Evolutionary conservation across 352 stramenopile genomes (phyloP).

Genomic region (Phytophthora macrochlamydospora): DNA sequence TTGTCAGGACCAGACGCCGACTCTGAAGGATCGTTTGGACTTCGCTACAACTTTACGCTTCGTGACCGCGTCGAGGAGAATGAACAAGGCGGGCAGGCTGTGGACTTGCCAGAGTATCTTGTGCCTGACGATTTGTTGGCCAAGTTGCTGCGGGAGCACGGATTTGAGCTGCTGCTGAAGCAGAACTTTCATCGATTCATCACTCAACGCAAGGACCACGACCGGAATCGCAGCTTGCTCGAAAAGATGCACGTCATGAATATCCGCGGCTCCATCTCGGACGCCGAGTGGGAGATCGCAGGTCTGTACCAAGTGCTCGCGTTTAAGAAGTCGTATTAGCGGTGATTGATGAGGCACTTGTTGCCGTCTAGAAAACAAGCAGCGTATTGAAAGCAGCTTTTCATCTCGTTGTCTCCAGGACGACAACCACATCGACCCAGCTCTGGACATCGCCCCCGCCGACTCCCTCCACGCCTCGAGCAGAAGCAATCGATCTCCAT

Average conservation of each 20-base stretch:
- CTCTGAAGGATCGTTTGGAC: conserved; percentile 67
- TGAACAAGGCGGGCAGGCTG: conserved; percentile 62
- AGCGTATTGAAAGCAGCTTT: no score
- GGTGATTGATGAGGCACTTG: neutral
- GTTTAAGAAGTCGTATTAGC: conserved; percentile 84
- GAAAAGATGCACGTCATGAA: conserved; percentile 91
- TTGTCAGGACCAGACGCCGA: conserved; percentile 46
- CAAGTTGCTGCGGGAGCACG: conserved; percentile 69
- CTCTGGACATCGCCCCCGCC: neutral
- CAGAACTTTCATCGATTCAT: conserved; percentile 90
- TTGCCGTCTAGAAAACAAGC: no score
- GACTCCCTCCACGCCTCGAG: neutral
- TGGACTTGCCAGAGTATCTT: conserved; percentile 92
- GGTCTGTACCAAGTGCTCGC: conserved; percentile 87
- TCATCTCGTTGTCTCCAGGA: no score
- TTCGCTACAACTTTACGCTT: conserved; percentile 93
- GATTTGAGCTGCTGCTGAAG: conserved; percentile 83
- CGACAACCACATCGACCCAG: no score
- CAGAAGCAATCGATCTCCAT: neutral
- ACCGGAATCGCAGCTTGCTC: conserved; percentile 68
- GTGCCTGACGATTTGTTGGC: conserved; percentile 83
- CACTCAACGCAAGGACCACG: conserved; percentile 69
- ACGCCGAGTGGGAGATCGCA: conserved; percentile 88
- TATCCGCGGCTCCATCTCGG: conserved; percentile 80
- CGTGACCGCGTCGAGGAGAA: conserved; percentile 72